phyloP scores from a whole-genome alignment of 768 basidiomycete species.

The Lactifluus hygrophoroides region DNA sequence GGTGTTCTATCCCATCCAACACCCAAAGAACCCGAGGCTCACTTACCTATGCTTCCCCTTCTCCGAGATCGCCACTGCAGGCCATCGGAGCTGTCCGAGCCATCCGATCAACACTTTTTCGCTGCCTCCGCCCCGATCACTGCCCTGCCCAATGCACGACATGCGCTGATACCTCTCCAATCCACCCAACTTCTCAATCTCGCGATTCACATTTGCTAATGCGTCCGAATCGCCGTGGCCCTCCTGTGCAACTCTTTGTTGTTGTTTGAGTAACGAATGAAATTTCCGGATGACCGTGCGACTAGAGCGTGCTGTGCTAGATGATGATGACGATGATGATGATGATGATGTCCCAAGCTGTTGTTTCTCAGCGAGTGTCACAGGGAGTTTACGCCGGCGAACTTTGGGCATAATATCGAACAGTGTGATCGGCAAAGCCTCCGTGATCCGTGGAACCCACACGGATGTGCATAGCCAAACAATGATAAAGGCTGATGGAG shows the following conservation, averaged over 20 bases:
- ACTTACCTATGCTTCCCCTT: conserved; percentile 28
- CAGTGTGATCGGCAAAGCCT: too few relatives aligned
- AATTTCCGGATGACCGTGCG: conserved; percentile 71
- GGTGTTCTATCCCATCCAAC: too few relatives aligned
- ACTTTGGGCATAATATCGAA: conserved; percentile 32
- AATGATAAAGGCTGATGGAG: too few relatives aligned
- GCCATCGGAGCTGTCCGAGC: conserved; percentile 47
- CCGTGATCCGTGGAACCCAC: too few relatives aligned
- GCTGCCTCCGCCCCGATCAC: conserved; percentile 81
- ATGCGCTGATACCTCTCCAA: conserved; percentile 74
- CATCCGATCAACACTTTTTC: conserved; percentile 72
- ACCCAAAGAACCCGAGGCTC: too few relatives aligned
- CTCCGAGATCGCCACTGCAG: conserved; percentile 11
- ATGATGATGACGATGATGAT: too few relatives aligned
- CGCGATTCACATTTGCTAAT: conserved; percentile 44
- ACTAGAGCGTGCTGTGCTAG: conserved; percentile 51
- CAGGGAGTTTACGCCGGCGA: conserved; percentile 38
- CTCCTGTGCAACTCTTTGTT: conserved; percentile 45
- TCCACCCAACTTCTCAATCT: conserved; percentile 69
- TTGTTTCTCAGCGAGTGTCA: conserved; percentile 29
- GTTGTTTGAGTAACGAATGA: conserved; percentile 70
- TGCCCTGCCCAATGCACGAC: conserved; percentile 72
- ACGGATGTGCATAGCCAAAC: neutral
- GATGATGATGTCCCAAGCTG: too few relatives aligned
- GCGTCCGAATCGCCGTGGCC: too few relatives aligned